phyloP scores from a whole-genome alignment of 2,329 filamentous ascomycete species.

The Penicillium sp. region DNA sequence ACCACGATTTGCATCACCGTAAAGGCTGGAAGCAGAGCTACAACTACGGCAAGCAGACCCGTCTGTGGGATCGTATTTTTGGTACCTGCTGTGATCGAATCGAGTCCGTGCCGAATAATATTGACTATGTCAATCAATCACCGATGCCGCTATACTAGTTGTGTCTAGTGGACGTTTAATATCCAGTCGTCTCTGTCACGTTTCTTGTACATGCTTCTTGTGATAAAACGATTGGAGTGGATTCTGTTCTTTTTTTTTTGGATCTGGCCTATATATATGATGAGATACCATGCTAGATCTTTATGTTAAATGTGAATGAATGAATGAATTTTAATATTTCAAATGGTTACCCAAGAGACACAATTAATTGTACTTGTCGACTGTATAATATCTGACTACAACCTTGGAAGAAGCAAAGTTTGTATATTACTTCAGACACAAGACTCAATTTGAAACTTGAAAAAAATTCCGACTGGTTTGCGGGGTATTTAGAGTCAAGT shows the following conservation, averaged over 20 bases:
- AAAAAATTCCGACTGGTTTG: too few relatives aligned
- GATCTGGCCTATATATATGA: neutral
- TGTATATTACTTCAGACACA: too few relatives aligned
- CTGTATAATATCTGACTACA: too few relatives aligned
- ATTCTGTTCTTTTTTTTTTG: neutral
- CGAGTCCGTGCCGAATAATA: conserved; percentile 25
- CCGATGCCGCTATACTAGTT: conserved; percentile 26
- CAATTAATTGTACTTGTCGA: too few relatives aligned
- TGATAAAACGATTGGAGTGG: neutral
- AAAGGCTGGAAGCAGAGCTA: conserved; percentile 34
- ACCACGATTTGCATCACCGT: conserved; percentile 32
- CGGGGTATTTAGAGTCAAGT: too few relatives aligned
- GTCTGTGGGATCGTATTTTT: conserved; percentile 32
- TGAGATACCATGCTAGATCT: conserved; percentile 6
- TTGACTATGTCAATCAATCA: conserved; percentile 28
- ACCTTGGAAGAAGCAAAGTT: too few relatives aligned
- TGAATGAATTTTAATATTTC: conserved; percentile 11
- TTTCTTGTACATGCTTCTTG: neutral
- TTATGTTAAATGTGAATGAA: neutral
- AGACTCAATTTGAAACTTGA: too few relatives aligned
- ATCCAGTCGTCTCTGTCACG: neutral
- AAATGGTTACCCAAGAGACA: too few relatives aligned
- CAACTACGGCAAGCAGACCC: conserved; percentile 33
- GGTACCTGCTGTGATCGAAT: conserved; percentile 30
- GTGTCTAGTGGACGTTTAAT: neutral